Evolutionary conservation across 768 basidiomycete species (phyloP).

Genomic region (Rhodotorula sphaerocarpa): DNA sequence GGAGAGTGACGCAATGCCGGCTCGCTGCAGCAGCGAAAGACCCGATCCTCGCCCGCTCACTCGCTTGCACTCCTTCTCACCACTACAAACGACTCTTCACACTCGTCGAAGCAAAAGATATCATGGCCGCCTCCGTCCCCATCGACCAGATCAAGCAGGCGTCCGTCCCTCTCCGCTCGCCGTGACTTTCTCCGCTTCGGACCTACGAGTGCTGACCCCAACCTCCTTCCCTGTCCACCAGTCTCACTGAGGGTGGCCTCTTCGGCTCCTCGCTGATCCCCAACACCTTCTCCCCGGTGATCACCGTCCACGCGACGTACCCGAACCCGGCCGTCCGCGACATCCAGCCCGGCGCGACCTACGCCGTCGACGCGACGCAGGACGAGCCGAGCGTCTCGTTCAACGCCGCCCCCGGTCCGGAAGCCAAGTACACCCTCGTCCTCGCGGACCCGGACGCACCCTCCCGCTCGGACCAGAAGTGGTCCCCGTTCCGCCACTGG

Average conservation of each 20-base stretch:
- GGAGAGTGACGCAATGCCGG: no score
- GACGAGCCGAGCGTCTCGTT: conserved; percentile 10
- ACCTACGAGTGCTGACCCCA: background rate
- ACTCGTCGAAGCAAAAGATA: no score
- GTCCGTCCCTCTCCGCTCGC: background rate
- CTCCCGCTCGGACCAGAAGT: conserved; percentile 5
- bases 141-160: background rate
- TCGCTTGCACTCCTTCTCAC: background rate
- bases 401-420: background rate
- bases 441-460: conserved; percentile 18
- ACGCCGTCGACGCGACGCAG: conserved; percentile 2
- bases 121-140: background rate
- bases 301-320: no score
- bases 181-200: background rate
- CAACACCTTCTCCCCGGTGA: background rate
- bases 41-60: background rate
- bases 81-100: background rate
- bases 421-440: conserved; percentile 3
- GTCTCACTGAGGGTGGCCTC: background rate
- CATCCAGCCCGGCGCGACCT: background rate
- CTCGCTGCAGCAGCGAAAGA: no score
- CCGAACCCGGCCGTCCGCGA: background rate
- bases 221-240: background rate
- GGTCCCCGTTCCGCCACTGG: conserved; percentile 5
- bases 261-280: conserved; percentile 8